Evolutionary conservation across 257 asterid species (phyloP).

Genomic region (Lycium ferocissimum): DNA sequence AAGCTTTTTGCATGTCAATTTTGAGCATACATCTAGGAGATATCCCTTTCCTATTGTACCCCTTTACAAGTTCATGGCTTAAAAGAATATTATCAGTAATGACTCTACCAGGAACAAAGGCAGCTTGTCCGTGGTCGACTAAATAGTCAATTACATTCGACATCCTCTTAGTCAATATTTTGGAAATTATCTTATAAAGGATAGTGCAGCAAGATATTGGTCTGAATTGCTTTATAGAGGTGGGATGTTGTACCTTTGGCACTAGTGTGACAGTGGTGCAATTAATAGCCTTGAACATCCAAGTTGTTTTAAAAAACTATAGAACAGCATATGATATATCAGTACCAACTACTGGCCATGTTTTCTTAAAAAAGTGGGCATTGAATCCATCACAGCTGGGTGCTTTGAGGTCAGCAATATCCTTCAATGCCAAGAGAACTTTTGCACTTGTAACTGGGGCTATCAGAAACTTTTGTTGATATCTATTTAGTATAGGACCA

Average conservation of each 20-base stretch:
- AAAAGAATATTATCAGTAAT: background rate
- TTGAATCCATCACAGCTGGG: background rate
- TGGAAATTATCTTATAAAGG: background rate
- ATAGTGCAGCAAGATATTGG: background rate
- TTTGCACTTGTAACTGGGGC: background rate
- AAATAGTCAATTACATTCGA: too few species aligned
- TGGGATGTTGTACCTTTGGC: background rate
- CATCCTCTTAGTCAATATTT: too few species aligned
- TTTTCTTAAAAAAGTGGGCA: background rate
- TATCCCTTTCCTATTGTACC: background rate
- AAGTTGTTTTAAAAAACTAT: background rate
- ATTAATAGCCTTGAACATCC: background rate
- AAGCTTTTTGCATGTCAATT: background rate
- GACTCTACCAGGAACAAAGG: background rate
- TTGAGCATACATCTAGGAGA: background rate
- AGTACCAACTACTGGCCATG: background rate
- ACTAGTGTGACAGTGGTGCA: background rate
- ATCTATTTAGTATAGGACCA: background rate
- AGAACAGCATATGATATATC: background rate
- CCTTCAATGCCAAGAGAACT: background rate
- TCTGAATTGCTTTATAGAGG: background rate
- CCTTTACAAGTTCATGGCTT: background rate
- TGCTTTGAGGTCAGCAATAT: background rate
- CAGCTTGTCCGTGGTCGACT: background rate
- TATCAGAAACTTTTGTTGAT: background rate